Conservation (phyloP, 83 land plant genomes). For the Picea mariana region DNA sequence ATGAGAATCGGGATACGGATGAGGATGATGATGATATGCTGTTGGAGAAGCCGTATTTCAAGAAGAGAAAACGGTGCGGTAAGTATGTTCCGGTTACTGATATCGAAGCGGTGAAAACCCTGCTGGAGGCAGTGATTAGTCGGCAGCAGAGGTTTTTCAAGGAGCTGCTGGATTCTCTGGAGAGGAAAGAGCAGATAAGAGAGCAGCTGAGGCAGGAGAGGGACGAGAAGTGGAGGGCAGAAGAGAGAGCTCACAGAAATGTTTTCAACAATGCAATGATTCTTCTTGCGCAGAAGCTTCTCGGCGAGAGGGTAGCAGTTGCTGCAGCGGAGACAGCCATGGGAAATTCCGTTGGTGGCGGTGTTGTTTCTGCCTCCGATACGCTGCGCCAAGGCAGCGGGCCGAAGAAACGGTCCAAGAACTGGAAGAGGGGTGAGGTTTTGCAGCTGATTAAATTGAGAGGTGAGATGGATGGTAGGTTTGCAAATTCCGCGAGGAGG, state of each 20-base stretch:
- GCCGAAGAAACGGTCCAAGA: slow-evolving; percentile 23
- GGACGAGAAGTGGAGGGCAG: slow-evolving; percentile 54
- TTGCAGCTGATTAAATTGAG: slow-evolving; percentile 21
- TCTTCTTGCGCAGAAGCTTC: slow-evolving; percentile 45
- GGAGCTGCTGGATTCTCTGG: slow-evolving; percentile 40
- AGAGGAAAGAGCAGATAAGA: slow-evolving; percentile 35
- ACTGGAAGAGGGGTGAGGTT: slow-evolving; percentile 23
- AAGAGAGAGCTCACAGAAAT: slow-evolving; percentile 46
- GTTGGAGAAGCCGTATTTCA: neutral
- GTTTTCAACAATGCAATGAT: slow-evolving; percentile 54
- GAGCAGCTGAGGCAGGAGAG: slow-evolving; percentile 48
- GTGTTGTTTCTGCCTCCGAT: slow-evolving; percentile 4
- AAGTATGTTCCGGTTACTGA: slow-evolving; percentile 42
- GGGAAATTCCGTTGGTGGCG: neutral
- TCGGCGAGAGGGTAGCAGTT: slow-evolving; percentile 23
- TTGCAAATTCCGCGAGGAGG: slow-evolving; percentile 17
- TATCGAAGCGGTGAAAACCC: slow-evolving; percentile 32
- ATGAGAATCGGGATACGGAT: neutral
- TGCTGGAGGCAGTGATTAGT: slow-evolving; percentile 38
- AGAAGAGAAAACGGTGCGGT: slow-evolving; percentile 24
- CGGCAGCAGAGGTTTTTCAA: slow-evolving; percentile 38
- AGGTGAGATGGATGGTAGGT: slow-evolving; percentile 19
- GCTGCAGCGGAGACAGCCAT: neutral
- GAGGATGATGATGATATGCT: slow-evolving; percentile 18
- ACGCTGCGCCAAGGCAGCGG: slow-evolving; percentile 1